Evolutionary conservation across 352 stramenopile genomes (phyloP).

Genomic region (Globisporangium takayamanum): DNA sequence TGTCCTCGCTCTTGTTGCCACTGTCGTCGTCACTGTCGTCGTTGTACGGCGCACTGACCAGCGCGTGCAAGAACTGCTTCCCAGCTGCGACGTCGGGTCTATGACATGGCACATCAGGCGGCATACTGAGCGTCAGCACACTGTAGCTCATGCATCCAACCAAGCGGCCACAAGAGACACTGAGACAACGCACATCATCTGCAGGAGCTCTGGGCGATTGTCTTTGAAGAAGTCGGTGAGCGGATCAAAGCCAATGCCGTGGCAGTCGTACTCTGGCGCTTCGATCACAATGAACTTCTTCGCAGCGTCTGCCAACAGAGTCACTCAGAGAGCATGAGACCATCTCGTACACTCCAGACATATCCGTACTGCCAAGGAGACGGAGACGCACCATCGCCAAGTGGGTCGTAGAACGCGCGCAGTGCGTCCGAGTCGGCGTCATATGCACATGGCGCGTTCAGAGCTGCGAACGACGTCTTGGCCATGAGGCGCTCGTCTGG

Average conservation of each 20-base stretch:
- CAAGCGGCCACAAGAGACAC: neutral
- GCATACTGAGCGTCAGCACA: neutral
- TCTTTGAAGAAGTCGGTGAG: slow-evolving; percentile 17
- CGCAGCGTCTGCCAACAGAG: slow-evolving; percentile 17
- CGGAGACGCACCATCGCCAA: slow-evolving; percentile 9
- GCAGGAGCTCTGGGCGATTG: neutral
- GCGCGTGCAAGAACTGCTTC: slow-evolving; percentile 2
- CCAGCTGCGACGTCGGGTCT: neutral
- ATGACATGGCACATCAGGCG: neutral
- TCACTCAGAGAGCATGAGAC: neutral
- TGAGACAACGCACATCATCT: neutral
- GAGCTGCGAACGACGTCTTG: slow-evolving; percentile 8
- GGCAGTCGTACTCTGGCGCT: slow-evolving; percentile 20
- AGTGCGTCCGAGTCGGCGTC: slow-evolving; percentile 6
- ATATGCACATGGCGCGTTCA: neutral
- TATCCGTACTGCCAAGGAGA: neutral
- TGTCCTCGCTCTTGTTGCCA: neutral
- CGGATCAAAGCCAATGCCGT: slow-evolving; percentile 7
- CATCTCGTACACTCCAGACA: neutral
- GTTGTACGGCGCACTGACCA: neutral
- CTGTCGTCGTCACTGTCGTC: slow-evolving; percentile 1
- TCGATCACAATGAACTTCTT: slow-evolving; percentile 32
- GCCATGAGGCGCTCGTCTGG: slow-evolving; percentile 8
- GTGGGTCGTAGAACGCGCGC: slow-evolving; percentile 11
- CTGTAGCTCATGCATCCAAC: neutral